Evolutionary conservation across 2,329 filamentous ascomycete species (phyloP).

Genomic region (Fonsecaea pugnacius): DNA sequence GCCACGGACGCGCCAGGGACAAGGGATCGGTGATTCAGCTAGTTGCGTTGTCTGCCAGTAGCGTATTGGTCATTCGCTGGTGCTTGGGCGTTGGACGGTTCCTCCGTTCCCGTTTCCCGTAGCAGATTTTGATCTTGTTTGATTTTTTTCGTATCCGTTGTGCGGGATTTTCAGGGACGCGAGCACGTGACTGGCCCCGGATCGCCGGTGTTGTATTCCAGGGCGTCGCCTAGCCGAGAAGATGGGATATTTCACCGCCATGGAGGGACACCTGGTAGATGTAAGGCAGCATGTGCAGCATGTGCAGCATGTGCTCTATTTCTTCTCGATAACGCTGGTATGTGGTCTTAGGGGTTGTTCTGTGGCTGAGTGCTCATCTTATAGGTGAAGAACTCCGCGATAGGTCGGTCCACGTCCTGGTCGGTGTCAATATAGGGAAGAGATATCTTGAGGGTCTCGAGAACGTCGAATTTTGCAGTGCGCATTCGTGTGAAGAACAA

Average conservation of each 20-base stretch:
- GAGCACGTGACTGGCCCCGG: slow-evolving; percentile 6
- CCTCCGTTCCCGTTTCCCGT: slow-evolving; percentile 1
- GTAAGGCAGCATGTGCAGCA: neutral
- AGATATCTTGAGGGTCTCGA: slow-evolving; percentile 42
- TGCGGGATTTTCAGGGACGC: slow-evolving; percentile 15
- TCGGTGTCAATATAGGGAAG: slow-evolving; percentile 43
- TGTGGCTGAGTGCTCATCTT: neutral
- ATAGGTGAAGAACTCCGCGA: slow-evolving; percentile 44
- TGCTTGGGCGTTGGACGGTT: slow-evolving; percentile 6
- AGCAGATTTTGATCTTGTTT: neutral
- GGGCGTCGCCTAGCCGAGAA: neutral
- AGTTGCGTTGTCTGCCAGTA: slow-evolving; percentile 17
- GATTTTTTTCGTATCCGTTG: slow-evolving; percentile 11
- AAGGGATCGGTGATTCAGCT: slow-evolving; percentile 24
- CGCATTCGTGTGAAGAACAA: slow-evolving; percentile 68
- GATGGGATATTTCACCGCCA: neutral
- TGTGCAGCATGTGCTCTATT: neutral
- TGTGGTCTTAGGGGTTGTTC: neutral
- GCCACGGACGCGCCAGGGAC: slow-evolving; percentile 3
- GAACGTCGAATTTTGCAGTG: slow-evolving; percentile 43
- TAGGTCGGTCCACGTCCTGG: slow-evolving; percentile 43
- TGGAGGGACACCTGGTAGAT: neutral
- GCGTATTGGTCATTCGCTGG: slow-evolving; percentile 14
- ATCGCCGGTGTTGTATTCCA: neutral
- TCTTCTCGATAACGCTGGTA: neutral